Evolutionary conservation across 2,329 filamentous ascomycete genomes (phyloP), one percentile per base, ranked within the genome.

Genomic region (Plectosphaerella sp.): DNA sequence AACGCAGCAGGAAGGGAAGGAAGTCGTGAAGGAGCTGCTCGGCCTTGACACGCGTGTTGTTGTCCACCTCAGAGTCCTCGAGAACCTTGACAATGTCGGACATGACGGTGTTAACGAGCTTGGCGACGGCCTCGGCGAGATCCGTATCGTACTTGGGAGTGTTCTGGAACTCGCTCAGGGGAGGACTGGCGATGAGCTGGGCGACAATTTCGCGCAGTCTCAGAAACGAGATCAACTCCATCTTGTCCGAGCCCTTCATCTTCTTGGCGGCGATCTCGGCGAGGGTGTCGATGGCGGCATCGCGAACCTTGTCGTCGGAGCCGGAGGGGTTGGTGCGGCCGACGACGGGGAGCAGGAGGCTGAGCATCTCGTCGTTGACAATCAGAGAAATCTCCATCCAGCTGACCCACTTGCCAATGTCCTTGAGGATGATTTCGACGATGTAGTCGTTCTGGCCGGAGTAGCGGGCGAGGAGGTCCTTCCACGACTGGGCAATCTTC

Each of bases 181-280:
- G 85, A 25, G 91, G 88, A 66, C 90, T 96, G 57, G 83, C 82
- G 58, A 96, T 85, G 51, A 99, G 85, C 71, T 96, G 89, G 36
- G 86, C 82, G 49, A 97, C 86, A 60, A 99, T 91, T 48, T 88
- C 85, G 56, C 86, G 84, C 39, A 99, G 79, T 67, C 94, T 96
- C 58, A 99, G 80, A 69, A 96, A 96, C 22, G 84, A 76, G 60
- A 99, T 95, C 78, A 99, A 86, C 62, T 95, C 88, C 62, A 96
- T 87, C 79, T 99, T 99, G 74, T 97, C 93, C 37, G 83, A 78
- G 2, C 91, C 80, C 62, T 90, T 91, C 94, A 99, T 99, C 77
- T 97, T 97, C 79, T 99, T 99, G 68, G 87, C 88, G 53, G 96
- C 89, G 60, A 96, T 96, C 72, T 99, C 93, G 5, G 91, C 96